Conservation (phyloP, 441 rosid genomes). For the Erodium trifolium region DNA sequence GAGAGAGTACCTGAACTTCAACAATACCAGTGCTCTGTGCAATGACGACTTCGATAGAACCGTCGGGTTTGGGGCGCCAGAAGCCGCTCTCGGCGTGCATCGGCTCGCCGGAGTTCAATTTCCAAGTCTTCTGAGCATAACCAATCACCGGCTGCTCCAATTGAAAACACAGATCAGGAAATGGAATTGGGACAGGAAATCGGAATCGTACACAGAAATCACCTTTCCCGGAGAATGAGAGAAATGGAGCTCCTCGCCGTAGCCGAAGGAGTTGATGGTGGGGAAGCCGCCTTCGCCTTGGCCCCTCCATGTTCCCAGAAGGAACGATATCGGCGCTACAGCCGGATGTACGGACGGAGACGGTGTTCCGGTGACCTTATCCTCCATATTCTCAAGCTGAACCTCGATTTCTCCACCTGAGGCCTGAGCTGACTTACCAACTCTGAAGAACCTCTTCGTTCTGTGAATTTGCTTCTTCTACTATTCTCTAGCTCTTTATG, state of each 20-base stretch:
- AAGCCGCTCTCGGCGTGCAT: slow-evolving; percentile 76
- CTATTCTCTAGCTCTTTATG: no score
- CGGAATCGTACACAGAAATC: neutral
- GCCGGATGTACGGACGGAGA: slow-evolving; percentile 36
- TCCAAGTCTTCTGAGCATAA: slow-evolving; percentile 68
- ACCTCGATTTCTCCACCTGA: no score
- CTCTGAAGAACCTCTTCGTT: no score
- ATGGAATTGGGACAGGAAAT: neutral
- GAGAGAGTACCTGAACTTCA: slow-evolving; percentile 48
- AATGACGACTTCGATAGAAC: slow-evolving; percentile 54
- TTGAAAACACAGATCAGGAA: neutral
- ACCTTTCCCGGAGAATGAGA: slow-evolving; percentile 49
- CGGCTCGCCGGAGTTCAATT: slow-evolving; percentile 49
- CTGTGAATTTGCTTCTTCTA: no score
- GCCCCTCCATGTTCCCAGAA: slow-evolving; percentile 69
- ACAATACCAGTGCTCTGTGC: slow-evolving; percentile 74
- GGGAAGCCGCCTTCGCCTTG: slow-evolving; percentile 61
- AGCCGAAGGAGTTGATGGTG: slow-evolving; percentile 51
- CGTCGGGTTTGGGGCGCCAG: slow-evolving; percentile 66
- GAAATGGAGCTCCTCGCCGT: slow-evolving; percentile 63
- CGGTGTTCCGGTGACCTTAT: neutral
- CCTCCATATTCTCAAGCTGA: neutral
- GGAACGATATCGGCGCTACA: slow-evolving; percentile 43
- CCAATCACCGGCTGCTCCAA: slow-evolving; percentile 50
- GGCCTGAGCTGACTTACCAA: no score